These are phyloP conservation scores for Syzygium malaccense DNA, from an alignment of 441 rosid species.

Conservation along the genomic window DNA sequence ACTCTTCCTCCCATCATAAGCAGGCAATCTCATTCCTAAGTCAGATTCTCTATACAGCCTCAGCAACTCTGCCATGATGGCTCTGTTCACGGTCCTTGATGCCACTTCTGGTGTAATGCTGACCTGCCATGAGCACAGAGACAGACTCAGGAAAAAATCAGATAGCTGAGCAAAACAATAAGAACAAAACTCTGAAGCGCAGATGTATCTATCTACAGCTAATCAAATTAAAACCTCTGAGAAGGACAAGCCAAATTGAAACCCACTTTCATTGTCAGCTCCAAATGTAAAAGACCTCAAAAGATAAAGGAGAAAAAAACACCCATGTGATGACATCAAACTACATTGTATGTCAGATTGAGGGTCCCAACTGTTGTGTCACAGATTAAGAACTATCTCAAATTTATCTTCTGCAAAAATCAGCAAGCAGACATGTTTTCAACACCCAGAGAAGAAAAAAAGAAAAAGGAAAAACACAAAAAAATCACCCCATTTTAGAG, in stretches of 20 bases:
- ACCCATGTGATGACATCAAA: not conserved
- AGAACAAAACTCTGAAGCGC: constrained; percentile 37
- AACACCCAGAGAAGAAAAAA: not conserved
- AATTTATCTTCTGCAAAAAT: not conserved
- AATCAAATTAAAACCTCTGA: not conserved
- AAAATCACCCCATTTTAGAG: constrained; percentile 3
- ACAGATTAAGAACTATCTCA: not conserved
- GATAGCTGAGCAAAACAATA: constrained; percentile 27
- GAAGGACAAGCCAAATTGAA: not conserved
- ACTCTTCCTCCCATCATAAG: constrained; percentile 94
- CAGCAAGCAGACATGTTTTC: not conserved
- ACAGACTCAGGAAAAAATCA: constrained; percentile 13
- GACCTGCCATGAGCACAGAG: constrained; percentile 56
- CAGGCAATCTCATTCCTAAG: constrained; percentile 84
- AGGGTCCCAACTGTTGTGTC: not conserved
- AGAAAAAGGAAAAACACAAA: not conserved
- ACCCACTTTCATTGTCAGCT: not conserved
- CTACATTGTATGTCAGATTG: not conserved
- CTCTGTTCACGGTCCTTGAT: constrained; percentile 78
- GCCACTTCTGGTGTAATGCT: constrained; percentile 91
- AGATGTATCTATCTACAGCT: not conserved
- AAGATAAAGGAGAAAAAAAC: not conserved
- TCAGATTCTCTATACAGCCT: constrained; percentile 79
- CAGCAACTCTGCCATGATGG: constrained; percentile 89
- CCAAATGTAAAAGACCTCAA: not conserved